Percentiles rank a stretch among this genome's conserved stretches.
Evolutionary conservation across 108 stramenopile genomes (phyloP).

Genomic region (Fragilariopsis cylindrus): DNA sequence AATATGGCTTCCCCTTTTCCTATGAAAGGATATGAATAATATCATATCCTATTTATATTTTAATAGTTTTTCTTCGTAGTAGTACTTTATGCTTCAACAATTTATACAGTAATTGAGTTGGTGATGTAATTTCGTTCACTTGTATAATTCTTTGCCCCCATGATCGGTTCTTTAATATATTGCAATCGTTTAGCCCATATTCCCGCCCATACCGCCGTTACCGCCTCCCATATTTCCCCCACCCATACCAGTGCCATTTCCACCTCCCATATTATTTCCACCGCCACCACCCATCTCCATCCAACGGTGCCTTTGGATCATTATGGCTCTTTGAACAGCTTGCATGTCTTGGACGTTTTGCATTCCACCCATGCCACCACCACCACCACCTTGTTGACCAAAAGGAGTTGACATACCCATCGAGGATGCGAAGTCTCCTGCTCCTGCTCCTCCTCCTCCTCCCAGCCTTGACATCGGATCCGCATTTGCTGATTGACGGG

Average conservation of each 20-base stretch:
- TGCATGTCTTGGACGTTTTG: conserved; percentile 14
- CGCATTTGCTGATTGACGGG: not conserved
- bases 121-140: too few species aligned
- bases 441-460: conserved; percentile 1
- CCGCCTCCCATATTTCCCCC: not conserved
- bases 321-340: conserved; percentile 17
- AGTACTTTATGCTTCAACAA: too few species aligned
- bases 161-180: too few species aligned
- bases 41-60: too few species aligned
- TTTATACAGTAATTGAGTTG: too few species aligned
- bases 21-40: too few species aligned
- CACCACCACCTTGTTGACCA: conserved; percentile 13
- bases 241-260: conserved; percentile 2
- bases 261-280: not conserved
- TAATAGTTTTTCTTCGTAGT: too few species aligned
- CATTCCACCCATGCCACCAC: conserved; percentile 22
- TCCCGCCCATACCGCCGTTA: not conserved
- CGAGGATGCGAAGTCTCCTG: not conserved
- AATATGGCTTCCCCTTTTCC: too few species aligned
- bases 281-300: conserved; percentile 1
- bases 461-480: conserved; percentile 11
- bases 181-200: not conserved
- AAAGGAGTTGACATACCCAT: conserved; percentile 8
- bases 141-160: too few species aligned
- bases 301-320: conserved; percentile 19